Percentiles rank a stretch among this genome's conserved stretches.
These are phyloP conservation scores for Talaromyces proteolyticus DNA, from an alignment of 495 filamentous ascomycete genomes.

Conservation along the genomic window DNA sequence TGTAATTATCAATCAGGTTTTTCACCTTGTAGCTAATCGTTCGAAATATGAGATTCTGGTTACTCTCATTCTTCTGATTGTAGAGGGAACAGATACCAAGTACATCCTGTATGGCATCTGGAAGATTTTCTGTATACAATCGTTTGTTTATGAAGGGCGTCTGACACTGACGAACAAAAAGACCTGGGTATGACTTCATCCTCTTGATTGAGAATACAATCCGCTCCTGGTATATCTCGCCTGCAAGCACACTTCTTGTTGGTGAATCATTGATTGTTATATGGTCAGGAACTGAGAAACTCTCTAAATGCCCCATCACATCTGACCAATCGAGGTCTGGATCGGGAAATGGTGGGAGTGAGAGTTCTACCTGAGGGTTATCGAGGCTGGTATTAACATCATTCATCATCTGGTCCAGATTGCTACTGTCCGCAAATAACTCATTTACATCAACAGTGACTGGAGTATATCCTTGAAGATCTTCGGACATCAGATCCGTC, in stretches of 20 bases:
- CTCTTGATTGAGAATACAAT: background rate
- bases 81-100: constrained; percentile 10
- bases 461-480: background rate
- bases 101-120: constrained; percentile 11
- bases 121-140: constrained; percentile 9
- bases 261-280: background rate
- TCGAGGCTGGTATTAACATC: background rate
- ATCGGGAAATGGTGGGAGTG: constrained; percentile 8
- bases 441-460: background rate
- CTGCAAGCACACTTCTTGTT: background rate
- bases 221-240: constrained; percentile 3
- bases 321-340: constrained; percentile 4
- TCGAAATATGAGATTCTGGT: constrained; percentile 9
- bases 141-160: constrained; percentile 12
- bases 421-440: constrained; percentile 2
- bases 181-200: background rate
- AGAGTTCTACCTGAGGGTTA: constrained; percentile 7
- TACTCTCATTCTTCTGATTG: constrained; percentile 7
- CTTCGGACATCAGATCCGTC: background rate
- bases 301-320: constrained; percentile 1
- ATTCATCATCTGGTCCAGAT: constrained; percentile 7
- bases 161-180: background rate
- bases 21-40: constrained; percentile 6
- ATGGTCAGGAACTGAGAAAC: constrained; percentile 1
- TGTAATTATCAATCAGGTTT: background rate